Percentiles rank a stretch among this genome's conserved stretches.
These are phyloP conservation scores for Leccinum fuscescens DNA, from an alignment of 1,284 basidiomycete species.

Conservation along the genomic window DNA sequence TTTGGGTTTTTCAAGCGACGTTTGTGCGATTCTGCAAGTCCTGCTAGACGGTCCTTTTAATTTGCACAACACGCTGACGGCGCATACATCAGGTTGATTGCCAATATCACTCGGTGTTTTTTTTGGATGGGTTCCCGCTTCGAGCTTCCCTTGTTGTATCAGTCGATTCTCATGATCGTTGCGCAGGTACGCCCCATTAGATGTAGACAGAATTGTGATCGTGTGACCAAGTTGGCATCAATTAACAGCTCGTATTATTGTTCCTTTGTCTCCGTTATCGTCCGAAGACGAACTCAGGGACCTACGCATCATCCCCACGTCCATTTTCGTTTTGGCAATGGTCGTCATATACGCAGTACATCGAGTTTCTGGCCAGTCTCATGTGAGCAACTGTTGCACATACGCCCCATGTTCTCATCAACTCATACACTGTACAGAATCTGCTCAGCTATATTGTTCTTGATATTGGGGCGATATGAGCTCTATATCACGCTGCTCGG, in stretches of 20 bases:
- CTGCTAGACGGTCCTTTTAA: constrained; percentile 2
- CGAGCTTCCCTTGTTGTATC: constrained; percentile 72
- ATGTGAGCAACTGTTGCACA: constrained; percentile 46
- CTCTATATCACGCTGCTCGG: constrained; percentile 70
- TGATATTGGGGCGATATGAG: constrained; percentile 69
- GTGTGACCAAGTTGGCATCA: constrained; percentile 19
- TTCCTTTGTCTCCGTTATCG: constrained; percentile 77
- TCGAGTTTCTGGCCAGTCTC: constrained; percentile 79
- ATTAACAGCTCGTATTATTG: constrained; percentile 60
- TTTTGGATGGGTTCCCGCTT: constrained; percentile 85
- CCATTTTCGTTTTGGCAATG: constrained; percentile 86
- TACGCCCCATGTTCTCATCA: constrained; percentile 9
- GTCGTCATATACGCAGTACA: constrained; percentile 71
- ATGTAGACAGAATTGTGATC: constrained; percentile 13
- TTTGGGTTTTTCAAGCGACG: constrained; percentile 81
- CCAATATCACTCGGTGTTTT: constrained; percentile 83
- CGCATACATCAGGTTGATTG: constrained; percentile 54
- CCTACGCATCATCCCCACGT: constrained; percentile 56
- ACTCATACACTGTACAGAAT: constrained; percentile 44
- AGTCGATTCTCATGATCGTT: constrained; percentile 79
- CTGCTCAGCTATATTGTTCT: constrained; percentile 65
- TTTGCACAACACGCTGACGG: constrained; percentile 9
- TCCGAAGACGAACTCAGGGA: constrained; percentile 58
- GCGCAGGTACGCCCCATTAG: constrained; percentile 56
- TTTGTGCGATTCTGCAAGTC: constrained; percentile 73